Evolutionary conservation across 2,329 filamentous ascomycete species (phyloP).

Genomic region (Harringtonia aguacate): DNA sequence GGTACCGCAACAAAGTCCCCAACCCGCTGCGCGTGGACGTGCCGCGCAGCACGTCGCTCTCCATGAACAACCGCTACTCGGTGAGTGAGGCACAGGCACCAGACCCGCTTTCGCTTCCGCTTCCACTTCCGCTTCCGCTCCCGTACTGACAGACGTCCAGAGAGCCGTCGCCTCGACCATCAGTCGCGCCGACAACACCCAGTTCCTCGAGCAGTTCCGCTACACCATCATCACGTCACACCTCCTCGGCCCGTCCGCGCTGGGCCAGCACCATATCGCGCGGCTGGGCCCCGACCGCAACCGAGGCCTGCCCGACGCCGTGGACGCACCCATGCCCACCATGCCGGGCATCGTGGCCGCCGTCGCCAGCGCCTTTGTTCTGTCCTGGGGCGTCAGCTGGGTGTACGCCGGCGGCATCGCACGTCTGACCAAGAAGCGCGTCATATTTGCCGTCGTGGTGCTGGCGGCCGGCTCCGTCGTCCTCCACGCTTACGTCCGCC

Average conservation of each 20-base stretch:
- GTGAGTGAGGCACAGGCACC: constrained; percentile 24
- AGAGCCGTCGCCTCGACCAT: constrained; percentile 61
- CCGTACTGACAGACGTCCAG: constrained; percentile 25
- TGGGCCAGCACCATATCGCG: constrained; percentile 24
- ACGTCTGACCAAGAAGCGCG: constrained; percentile 45
- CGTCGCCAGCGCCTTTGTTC: constrained; percentile 53
- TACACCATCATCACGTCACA: constrained; percentile 91
- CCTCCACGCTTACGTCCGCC: constrained; percentile 61
- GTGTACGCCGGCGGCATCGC: constrained; percentile 40
- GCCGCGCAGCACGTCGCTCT: constrained; percentile 27
- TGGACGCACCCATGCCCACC: constrained; percentile 12
- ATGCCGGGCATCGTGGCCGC: constrained; percentile 39
- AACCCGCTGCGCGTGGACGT: constrained; percentile 32
- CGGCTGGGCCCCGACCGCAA: background rate
- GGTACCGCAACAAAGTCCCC: constrained; percentile 39
- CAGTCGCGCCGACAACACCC: constrained; percentile 67
- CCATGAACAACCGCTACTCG: constrained; percentile 39
- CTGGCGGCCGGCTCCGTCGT: constrained; percentile 44
- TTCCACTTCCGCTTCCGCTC: constrained; percentile 3
- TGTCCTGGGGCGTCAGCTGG: constrained; percentile 67
- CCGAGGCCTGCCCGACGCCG: background rate
- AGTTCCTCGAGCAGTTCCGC: constrained; percentile 85
- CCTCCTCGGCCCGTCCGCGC: constrained; percentile 58
- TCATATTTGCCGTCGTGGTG: constrained; percentile 32
- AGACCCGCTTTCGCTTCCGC: background rate